These are phyloP conservation scores for Plectosphaerella sp. DNA, from an alignment of 2,329 filamentous ascomycete genomes.

Conservation along the genomic window DNA sequence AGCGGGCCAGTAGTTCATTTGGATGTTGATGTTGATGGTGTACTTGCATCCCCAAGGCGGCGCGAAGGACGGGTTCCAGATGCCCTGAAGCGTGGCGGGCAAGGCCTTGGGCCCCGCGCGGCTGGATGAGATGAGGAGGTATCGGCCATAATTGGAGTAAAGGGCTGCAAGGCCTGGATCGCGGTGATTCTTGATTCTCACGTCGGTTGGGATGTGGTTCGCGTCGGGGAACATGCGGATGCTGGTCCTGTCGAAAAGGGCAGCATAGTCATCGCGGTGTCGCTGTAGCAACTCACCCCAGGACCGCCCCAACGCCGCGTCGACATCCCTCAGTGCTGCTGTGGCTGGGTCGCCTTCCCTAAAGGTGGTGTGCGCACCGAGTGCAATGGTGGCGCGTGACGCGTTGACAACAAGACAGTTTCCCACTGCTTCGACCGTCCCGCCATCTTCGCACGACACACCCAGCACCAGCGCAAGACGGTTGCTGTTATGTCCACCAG, in stretches of 20 bases:
- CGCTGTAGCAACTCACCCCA: slow-evolving; percentile 14
- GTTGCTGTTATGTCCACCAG: slow-evolving; percentile 28
- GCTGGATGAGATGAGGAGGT: slow-evolving; percentile 13
- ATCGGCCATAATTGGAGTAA: slow-evolving; percentile 13
- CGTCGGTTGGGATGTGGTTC: slow-evolving; percentile 11
- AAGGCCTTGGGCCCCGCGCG: slow-evolving; percentile 14
- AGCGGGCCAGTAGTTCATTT: slow-evolving; percentile 38
- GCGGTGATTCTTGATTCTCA: slow-evolving; percentile 9
- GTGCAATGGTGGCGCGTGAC: slow-evolving; percentile 25
- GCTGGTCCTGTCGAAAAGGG: slow-evolving; percentile 15
- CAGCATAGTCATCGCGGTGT: slow-evolving; percentile 15
- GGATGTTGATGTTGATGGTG: slow-evolving; percentile 38
- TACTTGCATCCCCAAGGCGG: slow-evolving; percentile 37
- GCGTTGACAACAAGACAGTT: slow-evolving; percentile 30
- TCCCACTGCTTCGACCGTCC: slow-evolving; percentile 24
- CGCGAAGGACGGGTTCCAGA: slow-evolving; percentile 34
- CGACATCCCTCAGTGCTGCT: slow-evolving; percentile 20
- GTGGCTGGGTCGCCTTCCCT: slow-evolving; percentile 21
- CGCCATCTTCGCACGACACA: slow-evolving; percentile 17
- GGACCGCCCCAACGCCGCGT: slow-evolving; percentile 8
- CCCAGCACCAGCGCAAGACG: slow-evolving; percentile 24
- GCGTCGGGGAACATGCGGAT: slow-evolving; percentile 19
- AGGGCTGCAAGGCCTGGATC: slow-evolving; percentile 18
- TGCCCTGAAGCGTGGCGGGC: slow-evolving; percentile 38
- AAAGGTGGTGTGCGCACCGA: slow-evolving; percentile 35